Evolutionary conservation across 2,329 filamentous ascomycete species (phyloP).

Genomic region (Aspergillus latus): DNA sequence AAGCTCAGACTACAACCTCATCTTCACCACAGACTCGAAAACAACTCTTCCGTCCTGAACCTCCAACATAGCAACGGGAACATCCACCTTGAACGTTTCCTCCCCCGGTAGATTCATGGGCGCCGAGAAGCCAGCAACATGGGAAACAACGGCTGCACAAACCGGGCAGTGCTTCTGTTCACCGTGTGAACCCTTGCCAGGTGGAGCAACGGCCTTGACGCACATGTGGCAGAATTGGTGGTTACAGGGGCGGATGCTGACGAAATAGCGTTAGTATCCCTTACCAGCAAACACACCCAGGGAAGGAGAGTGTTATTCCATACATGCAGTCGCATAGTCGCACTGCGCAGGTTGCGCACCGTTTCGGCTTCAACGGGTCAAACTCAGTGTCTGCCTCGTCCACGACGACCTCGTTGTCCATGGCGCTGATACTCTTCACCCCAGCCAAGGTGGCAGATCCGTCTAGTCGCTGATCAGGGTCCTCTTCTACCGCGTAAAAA

Average conservation of each 20-base stretch:
- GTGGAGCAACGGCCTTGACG: background rate
- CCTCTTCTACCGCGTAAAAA: background rate
- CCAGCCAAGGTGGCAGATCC: background rate
- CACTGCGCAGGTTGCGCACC: background rate
- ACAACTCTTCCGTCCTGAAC: background rate
- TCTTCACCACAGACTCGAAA: background rate
- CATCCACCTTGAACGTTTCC: background rate
- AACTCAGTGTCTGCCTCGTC: background rate
- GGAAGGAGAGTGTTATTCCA: background rate
- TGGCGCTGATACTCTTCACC: background rate
- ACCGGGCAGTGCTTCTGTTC: background rate
- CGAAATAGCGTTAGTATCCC: too few species aligned
- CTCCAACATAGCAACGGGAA: background rate
- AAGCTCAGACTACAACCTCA: background rate
- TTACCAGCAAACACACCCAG: background rate
- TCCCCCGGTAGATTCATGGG: background rate
- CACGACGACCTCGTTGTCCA: background rate
- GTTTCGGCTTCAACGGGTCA: background rate
- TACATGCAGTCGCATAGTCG: background rate
- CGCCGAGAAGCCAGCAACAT: background rate
- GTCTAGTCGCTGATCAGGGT: background rate
- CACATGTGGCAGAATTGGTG: background rate
- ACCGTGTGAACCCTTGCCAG: background rate
- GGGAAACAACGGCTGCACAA: background rate
- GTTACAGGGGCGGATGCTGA: background rate